Evolutionary conservation across 768 basidiomycete species (phyloP).

Genomic region (Lactarius akahatsu): DNA sequence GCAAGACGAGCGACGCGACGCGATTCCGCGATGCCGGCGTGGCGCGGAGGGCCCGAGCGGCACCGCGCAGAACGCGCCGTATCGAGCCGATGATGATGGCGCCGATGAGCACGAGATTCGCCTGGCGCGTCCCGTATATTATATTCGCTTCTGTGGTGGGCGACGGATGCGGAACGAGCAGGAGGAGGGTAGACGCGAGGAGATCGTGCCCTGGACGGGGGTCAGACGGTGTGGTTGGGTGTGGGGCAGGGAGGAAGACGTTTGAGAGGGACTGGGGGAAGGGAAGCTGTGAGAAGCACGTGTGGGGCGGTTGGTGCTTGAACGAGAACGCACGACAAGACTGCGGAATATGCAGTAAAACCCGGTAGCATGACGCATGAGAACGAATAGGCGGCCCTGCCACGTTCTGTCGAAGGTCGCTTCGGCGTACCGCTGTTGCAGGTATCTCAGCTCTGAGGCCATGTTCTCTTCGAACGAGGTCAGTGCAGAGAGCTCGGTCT

Average conservation of each 20-base stretch:
- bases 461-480: conserved; percentile 28
- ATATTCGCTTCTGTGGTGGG: conserved; percentile 34
- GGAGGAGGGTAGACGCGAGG: conserved; percentile 44
- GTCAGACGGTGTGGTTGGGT: conserved; percentile 27
- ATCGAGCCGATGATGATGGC: conserved; percentile 74
- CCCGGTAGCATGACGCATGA: conserved; percentile 22
- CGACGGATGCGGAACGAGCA: conserved; percentile 35
- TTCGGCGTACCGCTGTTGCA: conserved; percentile 20
- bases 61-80: conserved; percentile 65
- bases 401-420: conserved; percentile 24
- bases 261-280: conserved; percentile 49
- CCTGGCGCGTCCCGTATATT: conserved; percentile 49
- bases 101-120: conserved; percentile 71
- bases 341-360: conserved; percentile 37
- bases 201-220: conserved; percentile 44
- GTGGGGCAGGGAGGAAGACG: conserved; percentile 41
- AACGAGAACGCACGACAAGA: conserved; percentile 34
- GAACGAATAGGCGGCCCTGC: conserved; percentile 23
- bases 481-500: conserved; percentile 26
- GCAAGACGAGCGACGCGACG: conserved; percentile 72
- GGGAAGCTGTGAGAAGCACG: background rate
- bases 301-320: background rate
- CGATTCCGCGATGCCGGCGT: conserved; percentile 62
- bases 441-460: conserved; percentile 14
- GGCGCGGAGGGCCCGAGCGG: conserved; percentile 53